Base-by-base conservation (phyloP, 108 stramenopile species). In the Fragilaria radians region DNA sequence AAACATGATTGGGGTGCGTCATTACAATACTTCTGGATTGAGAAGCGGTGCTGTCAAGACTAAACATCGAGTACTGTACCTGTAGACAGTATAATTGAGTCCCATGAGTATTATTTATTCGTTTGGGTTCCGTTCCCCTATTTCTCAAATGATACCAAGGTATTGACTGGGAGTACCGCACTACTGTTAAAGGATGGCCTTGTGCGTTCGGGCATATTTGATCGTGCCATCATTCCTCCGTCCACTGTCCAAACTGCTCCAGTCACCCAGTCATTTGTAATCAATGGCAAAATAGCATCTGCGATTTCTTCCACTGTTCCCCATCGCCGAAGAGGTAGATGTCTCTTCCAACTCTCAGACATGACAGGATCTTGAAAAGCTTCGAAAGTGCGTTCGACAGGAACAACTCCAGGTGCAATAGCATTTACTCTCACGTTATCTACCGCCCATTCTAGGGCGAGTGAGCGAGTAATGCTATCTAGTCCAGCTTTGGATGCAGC, bases 281-380 rank as follows among this genome's bases (percentile, higher is more conserved):
- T 65, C 68, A 85, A 45, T 4, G 77, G 49, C 4, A 82, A 27
- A 11, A 52, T 61, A 5, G 78, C 84, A 4, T 79, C 49, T 1
- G 77, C 84, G 23, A 81, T 67, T 48, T 85, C 78, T 58, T 78
- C 70, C 3, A 80, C 71, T 3, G 63, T 75, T 22, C 84, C 84
- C 49, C 76, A 34, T 27, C 67, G 30, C 18, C 66, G 67, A 1
- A 75, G 22, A 9, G 76, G 76, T 24, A 82, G 34, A 50, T 71
- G 66, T 0, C 73, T 76, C 18, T 48, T 36, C 84, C 84, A 85
- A 52, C 65, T 42, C 25, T 75, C 61, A n/a, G 48, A 45, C 5
- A 68, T 67, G 1, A 46, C 46, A 5, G 58, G 54, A 50, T 72
- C 58, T 0, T 54, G 9, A 57, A 85, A 77, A 4, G 49, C 53